Percentiles rank a stretch among this genome's conserved stretches.
Evolutionary conservation across 1,284 basidiomycete species (phyloP).

Genomic region (Coniophora puteana): DNA sequence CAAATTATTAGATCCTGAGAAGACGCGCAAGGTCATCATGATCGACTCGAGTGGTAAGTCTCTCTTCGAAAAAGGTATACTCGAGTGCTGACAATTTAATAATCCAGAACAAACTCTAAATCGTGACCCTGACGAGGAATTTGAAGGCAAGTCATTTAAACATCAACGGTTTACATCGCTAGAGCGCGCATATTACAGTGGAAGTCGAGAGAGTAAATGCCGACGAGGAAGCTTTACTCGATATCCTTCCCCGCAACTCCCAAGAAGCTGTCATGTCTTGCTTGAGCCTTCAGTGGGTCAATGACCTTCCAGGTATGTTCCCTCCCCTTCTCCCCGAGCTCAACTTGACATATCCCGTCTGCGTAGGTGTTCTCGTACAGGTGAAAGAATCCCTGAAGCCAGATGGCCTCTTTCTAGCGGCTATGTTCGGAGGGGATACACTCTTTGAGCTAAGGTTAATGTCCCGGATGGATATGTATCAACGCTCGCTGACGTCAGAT

Average conservation of each 20-base stretch:
- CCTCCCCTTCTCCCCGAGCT: constrained; percentile 2
- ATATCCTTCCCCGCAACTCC: constrained; percentile 63
- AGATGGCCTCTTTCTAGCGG: constrained; percentile 93
- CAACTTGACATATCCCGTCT: too few species aligned
- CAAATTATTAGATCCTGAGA: constrained; percentile 73
- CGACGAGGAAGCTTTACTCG: constrained; percentile 77
- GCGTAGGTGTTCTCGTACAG: constrained; percentile 83
- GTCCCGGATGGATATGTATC: constrained; percentile 22
- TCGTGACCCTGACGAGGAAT: constrained; percentile 71
- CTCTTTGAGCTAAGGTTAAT: constrained; percentile 87
- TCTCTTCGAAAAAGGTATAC: not conserved
- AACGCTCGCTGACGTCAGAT: not conserved
- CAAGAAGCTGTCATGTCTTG: constrained; percentile 94
- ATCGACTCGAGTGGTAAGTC: constrained; percentile 81
- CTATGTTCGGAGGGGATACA: constrained; percentile 95
- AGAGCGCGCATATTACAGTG: constrained; percentile 42
- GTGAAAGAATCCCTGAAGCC: constrained; percentile 84
- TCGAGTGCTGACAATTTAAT: constrained; percentile 7
- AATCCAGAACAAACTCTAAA: constrained; percentile 56
- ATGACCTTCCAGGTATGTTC: constrained; percentile 84
- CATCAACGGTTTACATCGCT: constrained; percentile 4
- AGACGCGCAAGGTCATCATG: constrained; percentile 79
- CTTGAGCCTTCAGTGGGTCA: constrained; percentile 94
- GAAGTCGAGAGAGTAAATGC: constrained; percentile 66
- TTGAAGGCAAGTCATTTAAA: constrained; percentile 48